Conservation (phyloP, 2,329 filamentous ascomycete species). For the Exophiala phaeomuriformis region DNA sequence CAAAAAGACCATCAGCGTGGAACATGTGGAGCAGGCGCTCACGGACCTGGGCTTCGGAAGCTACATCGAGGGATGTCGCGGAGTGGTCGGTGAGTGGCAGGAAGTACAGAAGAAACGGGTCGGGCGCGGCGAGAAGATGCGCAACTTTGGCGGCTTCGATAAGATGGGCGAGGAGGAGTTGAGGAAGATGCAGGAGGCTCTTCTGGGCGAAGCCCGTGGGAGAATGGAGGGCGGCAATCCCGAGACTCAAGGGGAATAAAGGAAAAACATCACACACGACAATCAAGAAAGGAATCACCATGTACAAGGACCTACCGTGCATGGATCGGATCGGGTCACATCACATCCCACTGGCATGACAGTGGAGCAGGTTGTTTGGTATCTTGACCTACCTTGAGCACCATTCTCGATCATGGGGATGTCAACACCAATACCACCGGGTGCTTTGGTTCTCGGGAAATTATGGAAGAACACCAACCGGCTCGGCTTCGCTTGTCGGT, state of each 20-base stretch:
- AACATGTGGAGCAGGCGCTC: constrained; percentile 92
- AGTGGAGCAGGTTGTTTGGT: too few relatives aligned
- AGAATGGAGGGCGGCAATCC: constrained; percentile 37
- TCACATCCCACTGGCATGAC: too few relatives aligned
- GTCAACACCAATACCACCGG: too few relatives aligned
- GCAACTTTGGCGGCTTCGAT: constrained; percentile 92
- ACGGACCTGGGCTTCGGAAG: constrained; percentile 87
- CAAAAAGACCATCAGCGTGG: constrained; percentile 98
- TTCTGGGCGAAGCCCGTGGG: constrained; percentile 74
- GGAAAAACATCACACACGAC: too few relatives aligned
- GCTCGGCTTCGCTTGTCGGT: too few relatives aligned
- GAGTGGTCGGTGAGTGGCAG: constrained; percentile 85
- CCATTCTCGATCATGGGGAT: too few relatives aligned
- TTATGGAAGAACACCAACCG: too few relatives aligned
- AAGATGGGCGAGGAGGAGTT: constrained; percentile 88
- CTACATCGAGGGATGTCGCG: constrained; percentile 80
- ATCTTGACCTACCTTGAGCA: too few relatives aligned
- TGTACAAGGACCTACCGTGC: too few relatives aligned
- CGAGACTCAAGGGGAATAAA: neutral
- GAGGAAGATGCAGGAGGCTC: constrained; percentile 77
- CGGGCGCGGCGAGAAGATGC: constrained; percentile 69
- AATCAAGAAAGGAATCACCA: too few relatives aligned
- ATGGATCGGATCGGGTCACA: too few relatives aligned
- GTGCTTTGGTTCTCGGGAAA: too few relatives aligned
- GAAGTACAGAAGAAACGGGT: constrained; percentile 73